Conservation (phyloP, 306 rosid species). For the Casuarina glauca region DNA sequence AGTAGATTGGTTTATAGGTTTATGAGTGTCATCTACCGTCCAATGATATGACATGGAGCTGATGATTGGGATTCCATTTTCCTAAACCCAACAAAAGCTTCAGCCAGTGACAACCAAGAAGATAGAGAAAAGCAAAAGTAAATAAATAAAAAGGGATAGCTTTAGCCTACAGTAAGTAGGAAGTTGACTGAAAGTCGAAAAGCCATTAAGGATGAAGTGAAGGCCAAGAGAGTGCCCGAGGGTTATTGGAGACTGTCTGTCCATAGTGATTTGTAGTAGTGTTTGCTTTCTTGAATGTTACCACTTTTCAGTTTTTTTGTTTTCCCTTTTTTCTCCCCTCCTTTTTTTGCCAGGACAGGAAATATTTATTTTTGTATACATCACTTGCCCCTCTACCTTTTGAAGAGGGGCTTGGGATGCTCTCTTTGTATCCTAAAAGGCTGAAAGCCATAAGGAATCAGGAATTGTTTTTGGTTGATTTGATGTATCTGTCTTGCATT, state of each 20-base stretch:
- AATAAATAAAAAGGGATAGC: slow-evolving; percentile 46
- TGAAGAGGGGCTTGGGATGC: slow-evolving; percentile 68
- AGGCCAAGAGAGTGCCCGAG: slow-evolving; percentile 47
- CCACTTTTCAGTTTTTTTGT: slow-evolving; percentile 24
- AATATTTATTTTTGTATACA: slow-evolving; percentile 26
- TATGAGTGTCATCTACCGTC: slow-evolving; percentile 50
- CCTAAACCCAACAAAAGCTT: slow-evolving; percentile 52
- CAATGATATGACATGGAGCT: slow-evolving; percentile 55
- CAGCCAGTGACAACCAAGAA: slow-evolving; percentile 50
- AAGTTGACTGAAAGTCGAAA: slow-evolving; percentile 43
- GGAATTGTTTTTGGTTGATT: slow-evolving; percentile 58
- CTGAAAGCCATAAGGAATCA: slow-evolving; percentile 58
- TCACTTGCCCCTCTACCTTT: slow-evolving; percentile 51
- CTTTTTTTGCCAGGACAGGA: slow-evolving; percentile 27
- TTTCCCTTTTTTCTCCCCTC: slow-evolving; percentile 22
- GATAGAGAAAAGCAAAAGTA: slow-evolving; percentile 47
- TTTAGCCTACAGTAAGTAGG: slow-evolving; percentile 47
- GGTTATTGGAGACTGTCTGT: slow-evolving; percentile 48
- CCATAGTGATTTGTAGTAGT: slow-evolving; percentile 39
- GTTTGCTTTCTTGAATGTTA: slow-evolving; percentile 46
- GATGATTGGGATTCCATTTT: slow-evolving; percentile 67
- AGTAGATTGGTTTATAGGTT: slow-evolving; percentile 44
- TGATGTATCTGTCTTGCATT: slow-evolving; percentile 60
- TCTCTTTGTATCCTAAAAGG: slow-evolving; percentile 57
- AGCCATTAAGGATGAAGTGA: slow-evolving; percentile 40